A percentile compares a stretch with the other conserved stretches of the same genome.
Evolutionary conservation across 129 eudicot genomes (phyloP).

Genomic region (Saposhnikovia divaricata): DNA sequence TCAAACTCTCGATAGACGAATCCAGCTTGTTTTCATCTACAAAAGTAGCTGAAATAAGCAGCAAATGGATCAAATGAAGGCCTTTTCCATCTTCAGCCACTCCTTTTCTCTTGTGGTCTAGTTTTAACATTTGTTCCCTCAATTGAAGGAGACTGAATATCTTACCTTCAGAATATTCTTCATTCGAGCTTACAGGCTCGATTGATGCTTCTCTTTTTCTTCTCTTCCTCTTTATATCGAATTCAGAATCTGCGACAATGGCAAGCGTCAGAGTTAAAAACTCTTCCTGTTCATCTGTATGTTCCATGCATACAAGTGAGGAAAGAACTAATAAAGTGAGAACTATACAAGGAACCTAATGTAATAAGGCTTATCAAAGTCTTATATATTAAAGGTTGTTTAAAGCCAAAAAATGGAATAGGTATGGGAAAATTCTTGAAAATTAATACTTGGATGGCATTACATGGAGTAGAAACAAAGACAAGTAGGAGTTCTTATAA

Average conservation of each 20-base stretch:
- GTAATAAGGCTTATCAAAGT: not conserved
- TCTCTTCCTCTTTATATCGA: slow-evolving; percentile 32
- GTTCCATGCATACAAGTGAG: slow-evolving; percentile 31
- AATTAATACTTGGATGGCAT: slow-evolving; percentile 6
- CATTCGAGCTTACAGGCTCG: slow-evolving; percentile 15
- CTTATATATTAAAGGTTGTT: not conserved
- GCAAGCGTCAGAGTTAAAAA: slow-evolving; percentile 53
- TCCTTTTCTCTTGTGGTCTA: slow-evolving; percentile 20
- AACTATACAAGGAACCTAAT: not conserved
- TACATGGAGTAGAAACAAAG: slow-evolving; percentile 14
- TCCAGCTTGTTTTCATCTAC: slow-evolving; percentile 35
- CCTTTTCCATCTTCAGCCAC: slow-evolving; percentile 39
- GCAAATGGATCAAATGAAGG: slow-evolving; percentile 54
- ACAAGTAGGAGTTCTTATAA: slow-evolving; percentile 9
- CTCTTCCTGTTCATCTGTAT: slow-evolving; percentile 32
- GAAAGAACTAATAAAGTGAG: not conserved
- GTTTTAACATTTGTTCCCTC: slow-evolving; percentile 56
- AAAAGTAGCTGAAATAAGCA: slow-evolving; percentile 61
- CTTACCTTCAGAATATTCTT: slow-evolving; percentile 35
- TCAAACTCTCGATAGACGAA: slow-evolving; percentile 40
- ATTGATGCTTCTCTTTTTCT: slow-evolving; percentile 28
- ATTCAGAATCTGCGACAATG: slow-evolving; percentile 32
- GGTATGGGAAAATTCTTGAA: slow-evolving; percentile 14
- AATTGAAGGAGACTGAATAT: slow-evolving; percentile 39
- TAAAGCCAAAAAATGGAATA: slow-evolving; percentile 13